Conservation (phyloP, 2,329 filamentous ascomycete species). For the Fusarium anguioides region DNA sequence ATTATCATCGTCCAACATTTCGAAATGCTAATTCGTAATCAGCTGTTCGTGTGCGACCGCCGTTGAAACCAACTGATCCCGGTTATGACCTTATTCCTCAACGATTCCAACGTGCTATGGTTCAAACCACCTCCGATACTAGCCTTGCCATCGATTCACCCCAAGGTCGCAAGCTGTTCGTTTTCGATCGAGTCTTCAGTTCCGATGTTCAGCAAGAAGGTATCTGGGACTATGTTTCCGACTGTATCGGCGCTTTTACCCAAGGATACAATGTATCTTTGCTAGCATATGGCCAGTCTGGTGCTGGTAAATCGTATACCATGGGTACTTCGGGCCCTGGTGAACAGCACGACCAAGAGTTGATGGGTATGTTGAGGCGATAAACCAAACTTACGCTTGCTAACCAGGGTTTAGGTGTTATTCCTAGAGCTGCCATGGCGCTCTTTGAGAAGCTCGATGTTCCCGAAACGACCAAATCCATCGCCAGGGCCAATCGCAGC, state of each 20-base stretch:
- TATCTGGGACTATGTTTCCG: constrained; percentile 92
- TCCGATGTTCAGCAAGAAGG: constrained; percentile 87
- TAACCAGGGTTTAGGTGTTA: constrained; percentile 74
- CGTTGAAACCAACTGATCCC: constrained; percentile 84
- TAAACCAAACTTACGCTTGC: neutral
- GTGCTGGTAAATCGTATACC: constrained; percentile 97
- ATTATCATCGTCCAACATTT: neutral
- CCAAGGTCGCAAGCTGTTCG: constrained; percentile 92
- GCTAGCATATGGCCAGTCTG: constrained; percentile 96
- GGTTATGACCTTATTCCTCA: constrained; percentile 96
- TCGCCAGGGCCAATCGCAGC: constrained; percentile 64
- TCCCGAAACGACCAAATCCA: constrained; percentile 62
- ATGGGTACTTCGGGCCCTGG: constrained; percentile 94
- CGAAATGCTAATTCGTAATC: constrained; percentile 11
- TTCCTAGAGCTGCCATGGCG: constrained; percentile 86
- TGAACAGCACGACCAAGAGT: constrained; percentile 76
- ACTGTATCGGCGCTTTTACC: constrained; percentile 89
- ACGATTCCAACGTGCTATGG: constrained; percentile 92
- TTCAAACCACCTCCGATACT: constrained; percentile 87
- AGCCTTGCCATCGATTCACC: constrained; percentile 89
- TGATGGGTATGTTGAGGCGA: constrained; percentile 75
- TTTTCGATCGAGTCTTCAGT: constrained; percentile 94
- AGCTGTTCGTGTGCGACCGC: constrained; percentile 94
- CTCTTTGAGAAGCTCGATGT: constrained; percentile 90
- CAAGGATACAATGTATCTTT: constrained; percentile 99